Conservation (phyloP, 305 asterid genomes). For the Fraxinus greggii region DNA sequence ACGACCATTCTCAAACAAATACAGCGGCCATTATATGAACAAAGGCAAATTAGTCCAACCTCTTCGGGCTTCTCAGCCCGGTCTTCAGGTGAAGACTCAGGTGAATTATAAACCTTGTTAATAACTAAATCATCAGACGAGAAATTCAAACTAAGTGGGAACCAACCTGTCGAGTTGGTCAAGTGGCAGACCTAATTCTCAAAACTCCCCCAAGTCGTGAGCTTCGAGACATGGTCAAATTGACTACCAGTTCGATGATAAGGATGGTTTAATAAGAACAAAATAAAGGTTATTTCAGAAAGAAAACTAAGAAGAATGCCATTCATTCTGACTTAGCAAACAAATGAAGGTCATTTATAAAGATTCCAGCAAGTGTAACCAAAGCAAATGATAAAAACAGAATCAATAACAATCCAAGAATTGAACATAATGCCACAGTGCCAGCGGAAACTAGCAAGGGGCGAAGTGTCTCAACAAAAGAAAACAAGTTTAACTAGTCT, state of each 20-base stretch:
- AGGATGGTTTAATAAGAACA: background rate
- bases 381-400: background rate
- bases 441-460: conserved; percentile 23
- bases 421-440: conserved; percentile 10
- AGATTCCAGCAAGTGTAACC: background rate
- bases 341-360: background rate
- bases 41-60: background rate
- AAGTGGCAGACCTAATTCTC: background rate
- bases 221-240: background rate
- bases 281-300: background rate
- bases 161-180: background rate
- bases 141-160: conserved; percentile 21
- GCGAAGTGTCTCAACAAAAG: background rate
- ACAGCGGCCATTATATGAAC: too few relatives aligned
- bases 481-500: conserved; percentile 10
- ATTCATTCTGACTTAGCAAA: background rate
- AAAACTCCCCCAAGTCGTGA: background rate
- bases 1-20: conserved; percentile 76
- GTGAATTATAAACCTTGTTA: conserved; percentile 61
- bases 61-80: conserved; percentile 29
- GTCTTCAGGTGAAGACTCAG: conserved; percentile 37
- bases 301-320: background rate
- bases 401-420: background rate
- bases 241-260: background rate
- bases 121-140: conserved; percentile 66